Evolutionary conservation across 441 rosid genomes (phyloP), one percentile per base, ranked within the genome.

Genomic region (Codiaeum variegatum): DNA sequence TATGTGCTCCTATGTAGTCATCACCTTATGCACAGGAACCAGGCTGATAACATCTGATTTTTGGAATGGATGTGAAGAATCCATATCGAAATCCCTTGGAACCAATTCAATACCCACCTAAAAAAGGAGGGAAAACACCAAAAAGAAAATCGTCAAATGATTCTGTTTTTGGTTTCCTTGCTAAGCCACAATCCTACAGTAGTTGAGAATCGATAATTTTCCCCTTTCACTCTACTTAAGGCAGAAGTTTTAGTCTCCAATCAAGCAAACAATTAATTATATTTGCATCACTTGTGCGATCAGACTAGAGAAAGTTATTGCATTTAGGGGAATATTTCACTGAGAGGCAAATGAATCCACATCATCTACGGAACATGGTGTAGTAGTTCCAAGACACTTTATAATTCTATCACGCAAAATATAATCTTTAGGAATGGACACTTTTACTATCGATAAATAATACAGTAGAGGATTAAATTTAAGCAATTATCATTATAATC

Each of bases 51-150:
- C 77, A 77, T 88, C 94, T 29, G 81, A 76, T 71, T 78, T 84
- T 58, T 29, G 77, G 74, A 90, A 86, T 58, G 90, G 94, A 56
- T 73, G 72, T n/a, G 79, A 77, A 64, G 81, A 82, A 62, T 85
- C 88, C 90, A 90, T 84, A 74, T 86, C 87, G 78, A 83, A 88
- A 83, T 90, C 92, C 76, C 80, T 84, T 6, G 92, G 89, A 69
- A 81, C 87, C 82, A 90, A 79, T 80, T 85, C 94, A 74, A 90
- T 79, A 31, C 94, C 92, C 80, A 90, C 84, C 94, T 90, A 73
- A 66, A n/a, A 66, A 11, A 60, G n/a, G 7, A 9, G 56, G 40
- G 52, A 60, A 55, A 36, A 69, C 62, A 18, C 49, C 54, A 63
- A 55, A 36, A 73, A 28, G 76, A 46, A 44, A 64, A 52, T 40